Conservation (phyloP, 495 filamentous ascomycete species). For the Mycothermus thermophilus region DNA sequence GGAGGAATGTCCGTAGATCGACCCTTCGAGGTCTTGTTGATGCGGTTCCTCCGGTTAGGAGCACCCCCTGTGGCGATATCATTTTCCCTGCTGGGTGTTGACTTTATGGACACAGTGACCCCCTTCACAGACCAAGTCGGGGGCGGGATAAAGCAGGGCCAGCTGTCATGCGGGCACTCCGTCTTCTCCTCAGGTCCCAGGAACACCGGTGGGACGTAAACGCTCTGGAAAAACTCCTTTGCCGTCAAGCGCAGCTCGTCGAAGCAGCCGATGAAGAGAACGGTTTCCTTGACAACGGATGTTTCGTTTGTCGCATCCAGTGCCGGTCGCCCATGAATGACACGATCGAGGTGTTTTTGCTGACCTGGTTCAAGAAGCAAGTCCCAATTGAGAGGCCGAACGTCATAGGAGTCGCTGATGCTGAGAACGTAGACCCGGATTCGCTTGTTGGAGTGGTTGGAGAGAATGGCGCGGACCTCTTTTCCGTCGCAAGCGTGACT, state of each 20-base stretch:
- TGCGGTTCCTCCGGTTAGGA: too few relatives aligned
- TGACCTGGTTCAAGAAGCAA: not conserved
- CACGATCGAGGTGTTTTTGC: not conserved
- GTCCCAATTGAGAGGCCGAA: not conserved
- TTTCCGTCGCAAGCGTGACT: not conserved
- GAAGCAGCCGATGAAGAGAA: not conserved
- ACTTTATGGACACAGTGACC: not conserved
- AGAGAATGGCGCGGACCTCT: not conserved
- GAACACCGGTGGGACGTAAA: not conserved
- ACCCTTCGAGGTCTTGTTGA: too few relatives aligned
- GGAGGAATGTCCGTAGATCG: too few relatives aligned
- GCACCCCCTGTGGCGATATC: too few relatives aligned
- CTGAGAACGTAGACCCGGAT: not conserved
- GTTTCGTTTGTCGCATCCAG: not conserved
- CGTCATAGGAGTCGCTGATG: not conserved
- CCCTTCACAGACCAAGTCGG: not conserved
- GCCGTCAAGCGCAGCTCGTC: not conserved
- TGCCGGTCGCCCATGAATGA: not conserved
- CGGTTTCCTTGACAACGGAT: not conserved
- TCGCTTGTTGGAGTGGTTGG: not conserved
- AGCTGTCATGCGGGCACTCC: not conserved
- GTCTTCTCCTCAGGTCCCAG: not conserved
- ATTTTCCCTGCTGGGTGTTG: too few relatives aligned
- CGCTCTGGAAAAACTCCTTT: not conserved
- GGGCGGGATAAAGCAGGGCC: not conserved